A percentile compares a stretch with the other conserved stretches of the same genome.
Conservation (phyloP, 306 rosid species). For the Sindora glabra region DNA sequence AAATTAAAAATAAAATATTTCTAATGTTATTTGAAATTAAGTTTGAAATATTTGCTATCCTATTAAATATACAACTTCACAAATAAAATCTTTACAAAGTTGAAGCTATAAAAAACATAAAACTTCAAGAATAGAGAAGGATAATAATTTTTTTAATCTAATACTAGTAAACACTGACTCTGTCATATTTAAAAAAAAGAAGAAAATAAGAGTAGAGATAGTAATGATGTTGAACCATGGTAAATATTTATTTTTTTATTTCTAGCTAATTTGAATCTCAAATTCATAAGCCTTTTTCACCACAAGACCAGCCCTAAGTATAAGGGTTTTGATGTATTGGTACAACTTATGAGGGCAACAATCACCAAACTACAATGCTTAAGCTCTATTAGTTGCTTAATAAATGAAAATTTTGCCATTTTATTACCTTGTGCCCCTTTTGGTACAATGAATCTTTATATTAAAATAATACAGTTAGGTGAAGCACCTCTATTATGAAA, state of each 20-base stretch:
- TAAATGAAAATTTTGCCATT: constrained; percentile 69
- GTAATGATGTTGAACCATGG: background rate
- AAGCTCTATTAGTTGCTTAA: constrained; percentile 82
- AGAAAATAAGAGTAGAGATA: too few relatives aligned
- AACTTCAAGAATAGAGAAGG: background rate
- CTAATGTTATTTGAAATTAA: too few relatives aligned
- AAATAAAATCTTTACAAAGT: too few relatives aligned
- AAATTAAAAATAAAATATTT: too few relatives aligned
- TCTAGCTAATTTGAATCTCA: constrained; percentile 61
- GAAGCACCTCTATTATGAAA: background rate
- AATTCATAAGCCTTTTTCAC: constrained; percentile 85
- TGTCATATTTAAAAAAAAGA: too few relatives aligned
- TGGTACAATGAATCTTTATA: constrained; percentile 83
- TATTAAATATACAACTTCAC: too few relatives aligned
- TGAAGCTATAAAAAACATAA: too few relatives aligned
- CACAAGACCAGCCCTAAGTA: constrained; percentile 96
- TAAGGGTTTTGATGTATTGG: constrained; percentile 93
- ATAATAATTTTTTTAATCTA: too few relatives aligned
- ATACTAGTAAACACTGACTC: too few relatives aligned
- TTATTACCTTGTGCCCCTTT: constrained; percentile 73
- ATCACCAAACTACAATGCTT: constrained; percentile 86
- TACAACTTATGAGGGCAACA: constrained; percentile 95
- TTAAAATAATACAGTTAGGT: background rate
- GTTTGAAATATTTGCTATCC: too few relatives aligned
- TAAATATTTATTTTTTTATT: constrained; percentile 1